Percentiles rank a stretch among this genome's conserved stretches.
These are phyloP conservation scores for Chytriomyces sp. DNA, from an alignment of 192 early-diverging fungal genomes.

Conservation along the genomic window DNA sequence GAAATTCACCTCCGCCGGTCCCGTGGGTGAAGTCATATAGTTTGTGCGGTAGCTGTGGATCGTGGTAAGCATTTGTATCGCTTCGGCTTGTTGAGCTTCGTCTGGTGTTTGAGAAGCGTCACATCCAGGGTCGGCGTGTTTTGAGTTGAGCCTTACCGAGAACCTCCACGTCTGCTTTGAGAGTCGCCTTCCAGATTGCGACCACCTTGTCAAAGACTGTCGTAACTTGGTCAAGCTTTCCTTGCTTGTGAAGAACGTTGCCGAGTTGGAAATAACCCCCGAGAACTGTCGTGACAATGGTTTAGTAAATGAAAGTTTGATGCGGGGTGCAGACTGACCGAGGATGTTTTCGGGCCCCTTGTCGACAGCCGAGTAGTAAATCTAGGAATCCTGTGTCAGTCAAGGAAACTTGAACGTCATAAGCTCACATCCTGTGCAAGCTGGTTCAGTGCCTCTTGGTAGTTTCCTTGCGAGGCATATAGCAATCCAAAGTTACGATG, in stretches of 20 bases:
- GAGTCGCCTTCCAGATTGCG: constrained; percentile 41
- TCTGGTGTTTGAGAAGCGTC: constrained; percentile 23
- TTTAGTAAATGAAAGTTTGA: not conserved
- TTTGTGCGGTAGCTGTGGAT: constrained; percentile 36
- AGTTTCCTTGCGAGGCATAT: constrained; percentile 43
- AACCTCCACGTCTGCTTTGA: constrained; percentile 27
- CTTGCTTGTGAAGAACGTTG: constrained; percentile 45
- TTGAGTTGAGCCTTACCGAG: not conserved
- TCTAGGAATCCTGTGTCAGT: constrained; percentile 29
- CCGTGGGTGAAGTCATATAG: constrained; percentile 7
- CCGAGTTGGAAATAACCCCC: constrained; percentile 63
- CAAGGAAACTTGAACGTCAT: not conserved
- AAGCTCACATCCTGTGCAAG: constrained; percentile 52
- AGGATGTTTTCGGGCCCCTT: constrained; percentile 49
- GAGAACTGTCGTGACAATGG: constrained; percentile 33
- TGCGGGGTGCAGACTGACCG: constrained; percentile 3
- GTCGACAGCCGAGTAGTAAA: constrained; percentile 47
- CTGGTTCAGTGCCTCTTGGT: constrained; percentile 43
- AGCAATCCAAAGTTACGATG: constrained; percentile 61
- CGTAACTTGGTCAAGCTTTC: constrained; percentile 32
- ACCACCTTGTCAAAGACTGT: constrained; percentile 51
- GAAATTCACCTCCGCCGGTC: constrained; percentile 30
- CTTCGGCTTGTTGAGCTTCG: constrained; percentile 54
- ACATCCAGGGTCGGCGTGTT: not conserved
- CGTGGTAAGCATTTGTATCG: constrained; percentile 49